Evolutionary conservation across 1,139 yeast genomes (phyloP), one percentile per base, ranked within the genome.

Genomic region (Saccharomyces hybrid): DNA sequence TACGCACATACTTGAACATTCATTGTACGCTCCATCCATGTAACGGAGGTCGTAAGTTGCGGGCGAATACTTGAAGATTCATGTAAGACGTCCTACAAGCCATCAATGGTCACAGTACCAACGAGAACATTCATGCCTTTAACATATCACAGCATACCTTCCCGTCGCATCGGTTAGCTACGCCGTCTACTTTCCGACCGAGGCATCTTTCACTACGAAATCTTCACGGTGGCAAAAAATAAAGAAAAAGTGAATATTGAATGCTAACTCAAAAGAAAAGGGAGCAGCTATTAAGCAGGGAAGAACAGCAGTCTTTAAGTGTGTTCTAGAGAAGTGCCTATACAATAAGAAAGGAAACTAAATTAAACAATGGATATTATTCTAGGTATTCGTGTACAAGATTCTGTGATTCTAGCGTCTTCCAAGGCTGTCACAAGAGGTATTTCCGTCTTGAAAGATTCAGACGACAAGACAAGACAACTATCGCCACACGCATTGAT

Each of bases 371-470:
- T 93, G 99, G 98, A 93, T 76, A 84, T 91, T 66, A 76, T 91
- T 58, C 77, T 93, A 64, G 98, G 98, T 57, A 85, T 93, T 64
- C 86, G 81, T 67, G 87, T 91, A 44, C 76, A 81, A 65, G 95
- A 89, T 66, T 79, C 84, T 58, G 96, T 93, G 47, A 77, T 93
- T 60, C 73, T 91, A 58, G 97, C 96, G 67, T 88, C 98, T 16
- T 90, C 97, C 21, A 89, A 87, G 71, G 96, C 98, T 4, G 88
- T 86, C 55, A 88, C 96, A 16, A 81, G 99, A 66, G 99, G 99
- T 57, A 90, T 95, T 59, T 87, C 97, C 9, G 82, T 93, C 49
- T 76, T 93, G 64, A 91, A 91, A 68, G 85, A 82, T 52, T 80
- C 81, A 51, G 99, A 93, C 72, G 96, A 89, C 73, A 93, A 93